A percentile compares a stretch with the other conserved stretches of the same genome.
These are phyloP conservation scores for Knoxia roxburghii DNA, from an alignment of 257 asterid genomes.

Conservation along the genomic window DNA sequence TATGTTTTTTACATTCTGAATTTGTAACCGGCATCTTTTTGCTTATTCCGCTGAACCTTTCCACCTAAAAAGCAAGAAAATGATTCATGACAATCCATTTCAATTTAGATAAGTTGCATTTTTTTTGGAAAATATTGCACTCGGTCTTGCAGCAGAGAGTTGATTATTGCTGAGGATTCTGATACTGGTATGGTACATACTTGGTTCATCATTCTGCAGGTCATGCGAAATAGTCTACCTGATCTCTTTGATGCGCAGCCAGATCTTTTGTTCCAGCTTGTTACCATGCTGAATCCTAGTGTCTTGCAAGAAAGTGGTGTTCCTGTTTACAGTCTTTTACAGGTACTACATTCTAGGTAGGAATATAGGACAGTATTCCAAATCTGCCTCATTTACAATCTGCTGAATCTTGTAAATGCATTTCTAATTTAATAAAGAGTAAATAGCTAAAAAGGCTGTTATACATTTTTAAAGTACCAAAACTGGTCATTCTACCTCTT, in stretches of 20 bases:
- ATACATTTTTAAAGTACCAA: no score
- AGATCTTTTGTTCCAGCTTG: conserved; percentile 88
- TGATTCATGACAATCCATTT: neutral
- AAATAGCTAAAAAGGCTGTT: no score
- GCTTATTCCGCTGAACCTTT: neutral
- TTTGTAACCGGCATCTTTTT: neutral
- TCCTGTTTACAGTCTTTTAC: conserved; percentile 87
- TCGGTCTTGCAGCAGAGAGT: neutral
- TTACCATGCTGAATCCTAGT: conserved; percentile 89
- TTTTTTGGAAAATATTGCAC: neutral
- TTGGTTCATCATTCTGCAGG: conserved; percentile 38
- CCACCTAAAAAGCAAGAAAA: neutral
- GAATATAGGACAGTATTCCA: neutral
- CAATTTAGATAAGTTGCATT: neutral
- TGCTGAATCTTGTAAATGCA: neutral
- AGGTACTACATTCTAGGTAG: conserved; percentile 34
- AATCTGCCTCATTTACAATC: neutral
- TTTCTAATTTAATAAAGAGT: no score
- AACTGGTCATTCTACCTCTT: no score
- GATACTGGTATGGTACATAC: neutral
- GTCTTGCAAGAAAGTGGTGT: conserved; percentile 85
- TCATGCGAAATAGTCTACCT: conserved; percentile 81
- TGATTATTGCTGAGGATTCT: neutral
- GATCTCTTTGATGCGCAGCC: conserved; percentile 97
- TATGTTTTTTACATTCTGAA: neutral